Base-by-base conservation (phyloP, 2,329 filamentous ascomycete genomes). In the Sclerotinia minor region DNA sequence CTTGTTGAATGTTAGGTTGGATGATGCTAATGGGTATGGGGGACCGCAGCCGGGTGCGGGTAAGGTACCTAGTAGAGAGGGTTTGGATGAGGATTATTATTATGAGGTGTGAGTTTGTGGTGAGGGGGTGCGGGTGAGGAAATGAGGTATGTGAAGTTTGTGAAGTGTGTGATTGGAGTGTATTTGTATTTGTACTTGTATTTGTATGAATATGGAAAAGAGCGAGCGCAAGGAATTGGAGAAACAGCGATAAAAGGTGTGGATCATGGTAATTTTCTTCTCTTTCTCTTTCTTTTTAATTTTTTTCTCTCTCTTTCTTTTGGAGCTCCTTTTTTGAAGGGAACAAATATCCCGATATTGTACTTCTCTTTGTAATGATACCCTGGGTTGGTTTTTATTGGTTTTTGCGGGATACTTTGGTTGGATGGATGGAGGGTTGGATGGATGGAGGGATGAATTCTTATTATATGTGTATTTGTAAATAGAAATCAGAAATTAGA, bases 61-160 rank as follows among this genome's bases (percentile, higher is more conserved):
- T 19, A 83, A 87, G 68, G 87, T 97, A 71, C 94, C 95, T 3
- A 91, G 88, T 75, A 83, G 95, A 65, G 91, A 95, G 73, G 94
- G 92, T 0, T 78, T 98, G 72, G 92, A 97, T 78, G 92, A 96
- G 72, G 90, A 97, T 78, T 99, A 96, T 78, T 97, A 90, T 80
- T 98, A 96, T 80, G 92, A 76, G 52, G 72, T 76, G 54, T 75
- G 68, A 66, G 5, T 3, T 4, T 15, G 38, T 15, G 32, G 3
- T n/a, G n/a, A 17, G 26, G 17, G 32, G 29, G 17, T 19, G 17
- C 21, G 35, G 6, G 9, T 15, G 19, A 57, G 50, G 9, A 6
- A 17, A 7, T 41, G 7, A 35, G 41, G 2, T 13, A 3, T 38
- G 11, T 38, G 38, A 38, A 38, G 11, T 7, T n/a, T n/a, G n/a